phyloP scores from a whole-genome alignment of 192 early-diverging fungal genomes.

The Mortierella claussenii region DNA sequence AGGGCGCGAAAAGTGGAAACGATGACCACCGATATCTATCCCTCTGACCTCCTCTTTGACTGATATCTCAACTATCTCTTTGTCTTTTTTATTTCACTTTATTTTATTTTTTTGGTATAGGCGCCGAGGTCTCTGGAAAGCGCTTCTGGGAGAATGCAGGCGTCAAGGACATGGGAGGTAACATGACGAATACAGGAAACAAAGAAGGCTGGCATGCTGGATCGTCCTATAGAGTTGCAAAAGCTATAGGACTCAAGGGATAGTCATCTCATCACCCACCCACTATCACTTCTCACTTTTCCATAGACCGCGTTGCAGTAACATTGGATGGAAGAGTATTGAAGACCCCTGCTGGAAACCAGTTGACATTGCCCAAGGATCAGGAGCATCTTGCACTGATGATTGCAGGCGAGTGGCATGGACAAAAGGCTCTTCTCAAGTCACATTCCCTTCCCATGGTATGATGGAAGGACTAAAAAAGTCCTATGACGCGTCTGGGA shows the following conservation, averaged over 20 bases:
- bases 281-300: not conserved
- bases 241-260: too few relatives aligned
- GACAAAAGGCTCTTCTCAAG: constrained; percentile 81
- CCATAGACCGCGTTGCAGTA: constrained; percentile 60
- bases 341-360: constrained; percentile 84
- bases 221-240: too few relatives aligned
- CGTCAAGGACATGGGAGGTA: constrained; percentile 62
- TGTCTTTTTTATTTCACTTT: not conserved
- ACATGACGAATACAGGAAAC: too few relatives aligned
- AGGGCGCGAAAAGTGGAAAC: not conserved
- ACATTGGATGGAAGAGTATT: constrained; percentile 83
- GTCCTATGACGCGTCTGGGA: too few relatives aligned
- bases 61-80: too few relatives aligned
- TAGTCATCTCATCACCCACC: too few relatives aligned
- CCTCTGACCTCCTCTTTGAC: too few relatives aligned
- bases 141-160: constrained; percentile 71
- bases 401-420: constrained; percentile 95
- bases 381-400: constrained; percentile 80
- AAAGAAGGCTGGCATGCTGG: too few relatives aligned
- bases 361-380: constrained; percentile 65
- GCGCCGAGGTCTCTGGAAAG: constrained; percentile 62
- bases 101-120: constrained; percentile 18
- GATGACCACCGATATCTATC: not conserved
- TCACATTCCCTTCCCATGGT: constrained; percentile 89
- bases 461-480: too few relatives aligned